These are phyloP conservation scores for Microbotryomycetes sp. DNA, from an alignment of 1,284 basidiomycete species.

Conservation along the genomic window DNA sequence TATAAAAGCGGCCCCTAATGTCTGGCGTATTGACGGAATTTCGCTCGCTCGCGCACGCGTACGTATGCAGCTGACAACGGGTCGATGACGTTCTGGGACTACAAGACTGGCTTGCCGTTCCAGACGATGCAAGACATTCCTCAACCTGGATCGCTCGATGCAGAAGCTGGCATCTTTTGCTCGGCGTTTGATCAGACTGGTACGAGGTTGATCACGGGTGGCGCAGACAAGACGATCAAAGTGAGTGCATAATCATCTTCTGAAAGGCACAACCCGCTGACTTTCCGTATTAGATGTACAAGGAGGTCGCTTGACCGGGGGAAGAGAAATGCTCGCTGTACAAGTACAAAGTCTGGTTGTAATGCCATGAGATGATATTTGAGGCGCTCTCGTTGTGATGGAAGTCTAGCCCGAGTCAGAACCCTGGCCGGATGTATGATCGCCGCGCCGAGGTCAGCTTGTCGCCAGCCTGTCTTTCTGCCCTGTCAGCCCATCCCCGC, in stretches of 20 bases:
- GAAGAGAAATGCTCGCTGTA: not conserved
- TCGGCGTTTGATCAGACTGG: slow-evolving; percentile 95
- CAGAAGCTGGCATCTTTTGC: slow-evolving; percentile 82
- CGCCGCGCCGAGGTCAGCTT: no score
- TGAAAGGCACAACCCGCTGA: not conserved
- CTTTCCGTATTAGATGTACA: slow-evolving; percentile 4
- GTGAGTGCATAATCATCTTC: slow-evolving; percentile 27
- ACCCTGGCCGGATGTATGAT: no score
- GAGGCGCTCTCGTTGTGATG: no score
- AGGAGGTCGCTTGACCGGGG: not conserved
- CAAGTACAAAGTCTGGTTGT: no score
- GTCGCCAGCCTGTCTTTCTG: no score
- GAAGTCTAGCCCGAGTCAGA: no score
- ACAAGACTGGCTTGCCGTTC: slow-evolving; percentile 87
- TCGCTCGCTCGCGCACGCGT: slow-evolving; percentile 9
- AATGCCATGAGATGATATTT: no score
- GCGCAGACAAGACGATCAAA: slow-evolving; percentile 98
- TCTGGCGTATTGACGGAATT: slow-evolving; percentile 4
- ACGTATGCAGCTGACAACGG: slow-evolving; percentile 76
- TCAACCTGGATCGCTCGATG: slow-evolving; percentile 93
- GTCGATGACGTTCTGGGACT: slow-evolving; percentile 85
- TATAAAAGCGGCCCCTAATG: not conserved
- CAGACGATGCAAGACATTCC: slow-evolving; percentile 89
- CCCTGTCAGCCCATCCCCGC: no score
- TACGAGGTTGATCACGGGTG: slow-evolving; percentile 87